Conservation (phyloP, 306 rosid species). For the Vigna trinervia region DNA sequence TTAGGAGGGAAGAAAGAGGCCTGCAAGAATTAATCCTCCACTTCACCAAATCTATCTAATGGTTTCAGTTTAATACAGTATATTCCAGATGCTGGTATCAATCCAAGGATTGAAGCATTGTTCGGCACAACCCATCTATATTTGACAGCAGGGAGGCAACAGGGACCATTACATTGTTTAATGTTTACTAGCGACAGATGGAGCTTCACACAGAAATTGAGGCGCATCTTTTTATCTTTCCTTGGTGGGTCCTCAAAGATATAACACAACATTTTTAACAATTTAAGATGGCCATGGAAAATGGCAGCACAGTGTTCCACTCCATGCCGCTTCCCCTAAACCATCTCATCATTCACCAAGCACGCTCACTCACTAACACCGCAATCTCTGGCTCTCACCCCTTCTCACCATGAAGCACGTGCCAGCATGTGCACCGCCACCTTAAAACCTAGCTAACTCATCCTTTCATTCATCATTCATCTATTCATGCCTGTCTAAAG, state of each 20-base stretch:
- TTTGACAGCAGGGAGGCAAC: not conserved
- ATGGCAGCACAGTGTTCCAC: constrained; percentile 37
- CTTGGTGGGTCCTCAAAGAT: constrained; percentile 1
- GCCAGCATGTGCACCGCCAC: constrained; percentile 55
- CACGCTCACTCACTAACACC: constrained; percentile 37
- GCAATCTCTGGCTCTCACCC: constrained; percentile 32
- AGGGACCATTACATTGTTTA: constrained; percentile 7
- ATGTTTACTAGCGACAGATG: not conserved
- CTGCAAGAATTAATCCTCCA: not conserved
- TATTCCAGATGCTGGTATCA: not conserved
- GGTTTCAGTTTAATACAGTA: constrained; percentile 23
- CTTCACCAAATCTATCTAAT: constrained; percentile 14
- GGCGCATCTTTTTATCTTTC: not conserved
- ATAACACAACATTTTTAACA: constrained; percentile 1
- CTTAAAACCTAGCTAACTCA: constrained; percentile 4
- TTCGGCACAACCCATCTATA: constrained; percentile 23
- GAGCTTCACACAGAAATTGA: not conserved
- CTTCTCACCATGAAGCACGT: constrained; percentile 30
- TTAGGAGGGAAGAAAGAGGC: constrained; percentile 20
- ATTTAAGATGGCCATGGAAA: constrained; percentile 26
- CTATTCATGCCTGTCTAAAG: not conserved
- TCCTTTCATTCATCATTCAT: not conserved
- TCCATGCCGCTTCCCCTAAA: not conserved
- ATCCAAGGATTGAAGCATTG: constrained; percentile 10
- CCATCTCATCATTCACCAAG: constrained; percentile 37